Conservation (phyloP, 805 yeast species). For the Wickerhamiella allomyrinae region DNA sequence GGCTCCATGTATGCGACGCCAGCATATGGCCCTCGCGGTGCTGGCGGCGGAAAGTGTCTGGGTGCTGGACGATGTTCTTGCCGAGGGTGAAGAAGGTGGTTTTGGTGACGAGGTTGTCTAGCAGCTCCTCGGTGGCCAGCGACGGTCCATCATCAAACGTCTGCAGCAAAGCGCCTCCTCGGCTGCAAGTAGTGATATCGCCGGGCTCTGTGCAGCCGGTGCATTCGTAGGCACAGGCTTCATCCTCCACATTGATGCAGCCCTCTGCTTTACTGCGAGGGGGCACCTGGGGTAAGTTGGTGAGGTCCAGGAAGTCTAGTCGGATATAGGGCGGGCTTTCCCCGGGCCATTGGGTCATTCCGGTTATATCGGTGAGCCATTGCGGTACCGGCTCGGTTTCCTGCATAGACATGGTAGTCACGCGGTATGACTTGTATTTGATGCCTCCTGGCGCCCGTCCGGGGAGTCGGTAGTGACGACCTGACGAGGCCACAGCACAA, state of each 20-base stretch:
- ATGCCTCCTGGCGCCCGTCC: neutral
- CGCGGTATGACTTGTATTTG: neutral
- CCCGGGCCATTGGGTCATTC: conserved; percentile 71
- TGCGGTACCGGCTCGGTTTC: conserved; percentile 45
- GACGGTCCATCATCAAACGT: conserved; percentile 95
- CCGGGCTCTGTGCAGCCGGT: conserved; percentile 58
- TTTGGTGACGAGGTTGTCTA: conserved; percentile 30
- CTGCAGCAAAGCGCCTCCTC: conserved; percentile 44
- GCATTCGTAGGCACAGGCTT: conserved; percentile 75
- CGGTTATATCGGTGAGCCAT: conserved; percentile 70
- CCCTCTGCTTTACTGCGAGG: conserved; percentile 28
- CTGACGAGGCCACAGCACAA: neutral
- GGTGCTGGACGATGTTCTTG: conserved; percentile 59
- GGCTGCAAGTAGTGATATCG: conserved; percentile 65
- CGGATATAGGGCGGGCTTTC: conserved; percentile 64
- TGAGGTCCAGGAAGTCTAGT: conserved; percentile 43
- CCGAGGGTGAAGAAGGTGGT: conserved; percentile 83
- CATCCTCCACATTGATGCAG: conserved; percentile 38
- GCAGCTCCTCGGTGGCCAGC: conserved; percentile 46
- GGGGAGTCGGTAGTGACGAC: neutral
- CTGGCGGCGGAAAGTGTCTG: conserved; percentile 51
- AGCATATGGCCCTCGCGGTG: conserved; percentile 55
- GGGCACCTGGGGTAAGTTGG: conserved; percentile 35
- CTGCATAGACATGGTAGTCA: neutral
- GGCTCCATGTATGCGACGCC: conserved; percentile 91